These are phyloP conservation scores for Coprinellus aureogranulatus DNA, from an alignment of 768 basidiomycete genomes.

Conservation along the genomic window DNA sequence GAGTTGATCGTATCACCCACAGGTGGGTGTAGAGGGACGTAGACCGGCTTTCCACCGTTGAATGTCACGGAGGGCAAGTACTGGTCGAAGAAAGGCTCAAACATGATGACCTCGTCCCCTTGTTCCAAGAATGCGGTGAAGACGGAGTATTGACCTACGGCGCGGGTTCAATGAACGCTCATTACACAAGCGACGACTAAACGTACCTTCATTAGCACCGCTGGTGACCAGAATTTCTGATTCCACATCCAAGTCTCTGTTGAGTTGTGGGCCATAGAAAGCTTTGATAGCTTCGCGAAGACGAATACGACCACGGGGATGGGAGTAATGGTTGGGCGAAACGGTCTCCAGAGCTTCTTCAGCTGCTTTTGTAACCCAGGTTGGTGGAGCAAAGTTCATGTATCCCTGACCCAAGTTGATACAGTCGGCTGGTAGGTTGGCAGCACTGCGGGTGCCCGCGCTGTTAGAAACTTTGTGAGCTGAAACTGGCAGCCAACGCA, in stretches of 20 bases:
- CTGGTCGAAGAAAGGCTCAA: constrained; percentile 98
- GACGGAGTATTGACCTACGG: constrained; percentile 86
- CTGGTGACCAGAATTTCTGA: constrained; percentile 91
- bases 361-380: constrained; percentile 76
- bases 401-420: constrained; percentile 96
- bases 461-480: constrained; percentile 1
- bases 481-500: constrained; percentile 27
- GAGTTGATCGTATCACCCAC: constrained; percentile 40
- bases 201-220: constrained; percentile 90
- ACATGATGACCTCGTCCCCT: constrained; percentile 97
- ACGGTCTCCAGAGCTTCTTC: constrained; percentile 62
- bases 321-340: constrained; percentile 81
- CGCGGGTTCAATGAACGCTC: not conserved
- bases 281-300: constrained; percentile 84
- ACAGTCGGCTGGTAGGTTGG: constrained; percentile 85
- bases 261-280: constrained; percentile 70
- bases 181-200: not conserved
- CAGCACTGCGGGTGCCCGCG: constrained; percentile 52
- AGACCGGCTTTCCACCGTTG: constrained; percentile 90
- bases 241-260: constrained; percentile 75
- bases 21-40: constrained; percentile 94
- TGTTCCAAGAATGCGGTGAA: constrained; percentile 88
- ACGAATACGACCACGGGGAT: constrained; percentile 84
- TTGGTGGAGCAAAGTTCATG: constrained; percentile 88
- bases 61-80: constrained; percentile 91